Percentiles rank a stretch among this genome's conserved stretches.
These are phyloP conservation scores for Westerdykella ornata DNA, from an alignment of 2,329 filamentous ascomycete species.

Conservation along the genomic window DNA sequence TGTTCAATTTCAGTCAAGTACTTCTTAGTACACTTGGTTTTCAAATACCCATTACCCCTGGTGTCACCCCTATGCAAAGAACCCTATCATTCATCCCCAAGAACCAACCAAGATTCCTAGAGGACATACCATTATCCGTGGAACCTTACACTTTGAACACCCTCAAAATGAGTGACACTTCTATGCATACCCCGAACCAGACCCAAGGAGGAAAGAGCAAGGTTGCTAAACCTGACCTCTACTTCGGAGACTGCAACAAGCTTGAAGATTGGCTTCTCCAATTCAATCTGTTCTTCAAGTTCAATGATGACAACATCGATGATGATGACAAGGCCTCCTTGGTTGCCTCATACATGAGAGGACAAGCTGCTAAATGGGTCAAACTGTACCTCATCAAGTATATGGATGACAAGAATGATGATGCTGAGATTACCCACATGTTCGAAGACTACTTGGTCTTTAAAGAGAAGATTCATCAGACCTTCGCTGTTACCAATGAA, in stretches of 20 bases:
- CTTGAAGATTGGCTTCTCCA: background rate
- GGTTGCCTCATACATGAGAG: background rate
- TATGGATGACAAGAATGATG: background rate
- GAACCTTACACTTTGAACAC: background rate
- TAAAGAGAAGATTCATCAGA: background rate
- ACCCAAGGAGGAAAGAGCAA: background rate
- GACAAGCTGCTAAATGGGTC: background rate
- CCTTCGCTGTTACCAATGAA: background rate
- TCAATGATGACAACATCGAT: background rate
- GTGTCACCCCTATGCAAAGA: too few species aligned
- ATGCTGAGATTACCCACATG: background rate
- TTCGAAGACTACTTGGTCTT: background rate
- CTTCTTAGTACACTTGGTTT: too few species aligned
- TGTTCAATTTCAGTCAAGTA: too few species aligned
- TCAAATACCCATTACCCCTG: too few species aligned
- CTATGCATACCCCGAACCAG: background rate
- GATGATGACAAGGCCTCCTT: background rate
- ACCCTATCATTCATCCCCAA: too few species aligned
- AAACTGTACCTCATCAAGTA: background rate
- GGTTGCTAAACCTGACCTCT: background rate
- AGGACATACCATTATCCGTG: too few species aligned
- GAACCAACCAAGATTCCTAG: too few species aligned
- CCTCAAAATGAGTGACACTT: background rate
- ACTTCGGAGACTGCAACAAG: background rate
- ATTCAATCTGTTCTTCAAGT: background rate